Percentiles rank a stretch among this genome's conserved stretches.
Evolutionary conservation across 106 monocot genomes (phyloP).

Genomic region (Dendrobium catenatum): DNA sequence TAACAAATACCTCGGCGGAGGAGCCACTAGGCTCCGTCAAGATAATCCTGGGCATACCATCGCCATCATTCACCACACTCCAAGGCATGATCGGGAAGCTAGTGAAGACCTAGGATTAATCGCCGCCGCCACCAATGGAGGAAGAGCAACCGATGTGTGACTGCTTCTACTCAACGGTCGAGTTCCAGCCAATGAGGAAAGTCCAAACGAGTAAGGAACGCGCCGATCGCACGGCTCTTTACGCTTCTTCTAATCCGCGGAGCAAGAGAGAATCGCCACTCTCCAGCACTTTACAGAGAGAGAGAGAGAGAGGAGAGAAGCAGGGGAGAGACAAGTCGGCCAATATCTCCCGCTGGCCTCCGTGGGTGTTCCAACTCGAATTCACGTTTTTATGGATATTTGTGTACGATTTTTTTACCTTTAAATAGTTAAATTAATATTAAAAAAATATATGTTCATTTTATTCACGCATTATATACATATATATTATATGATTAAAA

Average conservation of each 20-base stretch:
- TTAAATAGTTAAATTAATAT: no score
- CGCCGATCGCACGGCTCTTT: background rate
- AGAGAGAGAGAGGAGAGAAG: background rate
- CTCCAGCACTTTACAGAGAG: background rate
- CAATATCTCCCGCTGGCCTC: no score
- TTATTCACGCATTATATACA: no score
- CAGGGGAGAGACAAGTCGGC: no score
- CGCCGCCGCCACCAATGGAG: background rate
- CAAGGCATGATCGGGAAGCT: constrained; percentile 14
- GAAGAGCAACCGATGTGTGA: background rate
- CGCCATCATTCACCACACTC: constrained; percentile 23
- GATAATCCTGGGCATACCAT: constrained; percentile 19
- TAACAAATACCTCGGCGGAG: constrained; percentile 15
- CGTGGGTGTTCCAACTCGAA: no score
- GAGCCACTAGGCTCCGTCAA: constrained; percentile 23
- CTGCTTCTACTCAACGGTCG: background rate
- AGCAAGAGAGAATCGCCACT: background rate
- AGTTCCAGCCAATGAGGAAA: background rate
- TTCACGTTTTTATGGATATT: no score
- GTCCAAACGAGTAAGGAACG: background rate
- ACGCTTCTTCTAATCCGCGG: background rate
- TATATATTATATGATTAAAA: no score
- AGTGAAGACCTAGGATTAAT: background rate
- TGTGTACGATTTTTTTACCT: no score
- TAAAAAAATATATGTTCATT: no score